phyloP scores from a whole-genome alignment of 306 rosid genomes.

The Senna tora region DNA sequence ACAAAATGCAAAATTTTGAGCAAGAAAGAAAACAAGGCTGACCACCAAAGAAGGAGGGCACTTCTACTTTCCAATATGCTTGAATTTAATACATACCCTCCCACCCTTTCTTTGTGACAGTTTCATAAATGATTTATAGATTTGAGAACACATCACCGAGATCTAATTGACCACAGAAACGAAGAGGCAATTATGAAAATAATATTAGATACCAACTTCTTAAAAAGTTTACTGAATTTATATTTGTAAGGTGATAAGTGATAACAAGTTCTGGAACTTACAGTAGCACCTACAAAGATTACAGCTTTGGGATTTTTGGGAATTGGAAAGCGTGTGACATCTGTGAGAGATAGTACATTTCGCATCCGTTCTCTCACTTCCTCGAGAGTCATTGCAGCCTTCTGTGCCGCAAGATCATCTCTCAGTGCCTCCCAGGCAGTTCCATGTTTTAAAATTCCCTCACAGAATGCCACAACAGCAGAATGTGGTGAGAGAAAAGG shows the following conservation, averaged over 20 bases:
- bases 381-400: conserved; percentile 84
- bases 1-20: neutral
- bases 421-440: conserved; percentile 97
- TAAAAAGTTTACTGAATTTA: conserved; percentile 2
- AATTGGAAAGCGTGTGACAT: conserved; percentile 96
- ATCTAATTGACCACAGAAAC: conserved; percentile 17
- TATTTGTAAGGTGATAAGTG: conserved; percentile 29
- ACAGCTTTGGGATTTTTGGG: conserved; percentile 85
- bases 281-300: conserved; percentile 93
- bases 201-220: neutral
- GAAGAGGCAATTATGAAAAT: conserved; percentile 19
- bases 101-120: neutral
- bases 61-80: conserved; percentile 9
- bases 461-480: conserved; percentile 98
- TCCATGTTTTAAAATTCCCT: conserved; percentile 91
- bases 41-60: neutral
- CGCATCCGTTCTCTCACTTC: conserved; percentile 93
- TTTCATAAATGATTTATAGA: neutral
- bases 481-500: conserved; percentile 98
- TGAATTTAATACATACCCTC: neutral
- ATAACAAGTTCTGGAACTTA: conserved; percentile 55
- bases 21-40: conserved; percentile 20
- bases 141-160: conserved; percentile 20
- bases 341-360: conserved; percentile 90
- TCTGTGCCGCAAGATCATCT: conserved; percentile 72